phyloP scores from a whole-genome alignment of 495 filamentous ascomycete species.

The Penicillium chermesinum region DNA sequence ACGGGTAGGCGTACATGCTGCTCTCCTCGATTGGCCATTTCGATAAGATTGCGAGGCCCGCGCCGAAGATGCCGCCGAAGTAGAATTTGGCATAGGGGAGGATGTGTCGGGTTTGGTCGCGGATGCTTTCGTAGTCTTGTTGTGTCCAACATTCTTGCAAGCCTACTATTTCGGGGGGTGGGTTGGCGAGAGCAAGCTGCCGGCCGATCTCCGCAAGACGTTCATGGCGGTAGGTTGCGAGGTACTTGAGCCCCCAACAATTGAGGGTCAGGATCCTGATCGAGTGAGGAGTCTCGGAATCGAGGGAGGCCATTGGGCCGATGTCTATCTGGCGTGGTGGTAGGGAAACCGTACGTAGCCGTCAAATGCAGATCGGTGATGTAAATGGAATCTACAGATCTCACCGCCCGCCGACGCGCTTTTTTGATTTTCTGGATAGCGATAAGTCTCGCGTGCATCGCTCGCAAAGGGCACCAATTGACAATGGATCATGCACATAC shows the following conservation, averaged over 20 bases:
- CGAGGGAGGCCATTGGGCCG: constrained; percentile 21
- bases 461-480: constrained; percentile 1
- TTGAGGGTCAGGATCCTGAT: constrained; percentile 83
- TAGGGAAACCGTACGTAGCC: too few species aligned
- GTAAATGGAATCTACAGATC: constrained; percentile 4
- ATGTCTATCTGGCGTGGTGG: too few species aligned
- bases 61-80: constrained; percentile 80
- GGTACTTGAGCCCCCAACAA: constrained; percentile 92
- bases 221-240: constrained; percentile 71
- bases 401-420: constrained; percentile 16
- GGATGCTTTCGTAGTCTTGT: constrained; percentile 81
- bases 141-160: constrained; percentile 96
- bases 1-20: constrained; percentile 77
- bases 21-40: constrained; percentile 95
- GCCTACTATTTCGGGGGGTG: constrained; percentile 78
- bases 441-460: constrained; percentile 13
- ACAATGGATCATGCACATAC: constrained; percentile 32
- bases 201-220: constrained; percentile 81
- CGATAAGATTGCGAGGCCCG: constrained; percentile 86
- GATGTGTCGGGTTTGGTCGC: constrained; percentile 63
- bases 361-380: constrained; percentile 9
- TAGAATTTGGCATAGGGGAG: constrained; percentile 97
- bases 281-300: constrained; percentile 22
- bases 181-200: constrained; percentile 59
- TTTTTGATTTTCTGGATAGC: constrained; percentile 9